Conservation (phyloP, 2,329 filamentous ascomycete species). For the Diaporthe australafricana region DNA sequence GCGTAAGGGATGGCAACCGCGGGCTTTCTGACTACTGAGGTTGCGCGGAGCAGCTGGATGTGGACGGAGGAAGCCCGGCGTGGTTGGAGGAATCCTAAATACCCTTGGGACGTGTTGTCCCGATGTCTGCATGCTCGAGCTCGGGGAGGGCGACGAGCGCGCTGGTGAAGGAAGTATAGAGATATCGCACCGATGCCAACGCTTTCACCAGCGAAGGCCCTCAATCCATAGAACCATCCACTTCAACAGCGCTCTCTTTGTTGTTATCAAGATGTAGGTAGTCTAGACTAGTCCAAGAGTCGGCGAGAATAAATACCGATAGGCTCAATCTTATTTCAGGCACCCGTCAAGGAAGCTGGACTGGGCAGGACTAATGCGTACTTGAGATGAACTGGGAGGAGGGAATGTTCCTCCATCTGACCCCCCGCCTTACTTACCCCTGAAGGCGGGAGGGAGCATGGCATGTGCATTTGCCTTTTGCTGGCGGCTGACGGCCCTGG, state of each 20-base stretch:
- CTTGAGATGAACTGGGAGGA: slow-evolving; percentile 1
- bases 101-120: background rate
- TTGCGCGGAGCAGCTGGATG: background rate
- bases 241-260: background rate
- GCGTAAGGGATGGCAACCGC: background rate
- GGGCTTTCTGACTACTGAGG: background rate
- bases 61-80: background rate
- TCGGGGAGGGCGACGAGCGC: background rate
- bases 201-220: background rate
- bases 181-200: background rate
- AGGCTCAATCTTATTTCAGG: background rate
- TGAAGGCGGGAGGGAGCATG: background rate
- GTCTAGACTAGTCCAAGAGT: background rate
- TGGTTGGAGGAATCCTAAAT: background rate
- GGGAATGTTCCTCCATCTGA: slow-evolving; percentile 15
- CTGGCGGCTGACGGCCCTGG: background rate
- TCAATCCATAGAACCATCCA: slow-evolving; percentile 12
- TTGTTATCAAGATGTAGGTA: background rate
- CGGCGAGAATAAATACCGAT: background rate
- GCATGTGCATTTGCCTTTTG: slow-evolving; percentile 3
- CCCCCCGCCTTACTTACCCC: background rate
- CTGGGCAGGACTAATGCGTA: background rate
- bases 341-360: background rate
- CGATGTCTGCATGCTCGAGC: background rate
- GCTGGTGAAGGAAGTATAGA: background rate